Conservation (phyloP, 2,329 filamentous ascomycete species). For the Penicillium italicum region DNA sequence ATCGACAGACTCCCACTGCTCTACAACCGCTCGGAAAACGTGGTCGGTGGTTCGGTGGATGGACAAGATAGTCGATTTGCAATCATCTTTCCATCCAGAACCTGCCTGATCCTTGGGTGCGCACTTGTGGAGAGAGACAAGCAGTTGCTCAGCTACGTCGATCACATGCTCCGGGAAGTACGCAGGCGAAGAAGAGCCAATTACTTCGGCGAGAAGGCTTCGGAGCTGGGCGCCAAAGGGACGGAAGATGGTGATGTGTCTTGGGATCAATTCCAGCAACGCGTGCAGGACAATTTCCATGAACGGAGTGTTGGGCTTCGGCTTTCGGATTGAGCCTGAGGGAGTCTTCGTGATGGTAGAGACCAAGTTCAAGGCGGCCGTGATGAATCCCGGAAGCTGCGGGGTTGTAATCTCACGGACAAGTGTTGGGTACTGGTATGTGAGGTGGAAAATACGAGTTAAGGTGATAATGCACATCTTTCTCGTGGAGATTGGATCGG, state of each 20-base stretch:
- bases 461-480: constrained; percentile 73
- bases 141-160: constrained; percentile 59
- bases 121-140: constrained; percentile 71
- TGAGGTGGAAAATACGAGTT: constrained; percentile 77
- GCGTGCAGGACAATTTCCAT: constrained; percentile 68
- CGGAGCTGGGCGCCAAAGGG: constrained; percentile 68
- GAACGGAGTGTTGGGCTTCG: constrained; percentile 47
- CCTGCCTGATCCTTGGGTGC: constrained; percentile 73
- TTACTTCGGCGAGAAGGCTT: constrained; percentile 55
- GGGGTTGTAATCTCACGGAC: constrained; percentile 85
- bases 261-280: constrained; percentile 68
- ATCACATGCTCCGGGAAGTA: constrained; percentile 54
- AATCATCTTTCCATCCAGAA: constrained; percentile 72
- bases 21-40: constrained; percentile 72
- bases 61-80: constrained; percentile 59
- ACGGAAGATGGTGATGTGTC: constrained; percentile 78
- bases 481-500: constrained; percentile 70
- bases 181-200: constrained; percentile 60
- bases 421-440: constrained; percentile 77
- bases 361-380: constrained; percentile 65
- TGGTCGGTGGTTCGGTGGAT: constrained; percentile 70
- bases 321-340: constrained; percentile 34
- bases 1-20: constrained; percentile 72
- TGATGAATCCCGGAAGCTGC: constrained; percentile 69
- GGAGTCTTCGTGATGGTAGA: constrained; percentile 43